These are phyloP conservation scores for Aspergillus sp. DNA, from an alignment of 2,329 filamentous ascomycete species.

Conservation along the genomic window DNA sequence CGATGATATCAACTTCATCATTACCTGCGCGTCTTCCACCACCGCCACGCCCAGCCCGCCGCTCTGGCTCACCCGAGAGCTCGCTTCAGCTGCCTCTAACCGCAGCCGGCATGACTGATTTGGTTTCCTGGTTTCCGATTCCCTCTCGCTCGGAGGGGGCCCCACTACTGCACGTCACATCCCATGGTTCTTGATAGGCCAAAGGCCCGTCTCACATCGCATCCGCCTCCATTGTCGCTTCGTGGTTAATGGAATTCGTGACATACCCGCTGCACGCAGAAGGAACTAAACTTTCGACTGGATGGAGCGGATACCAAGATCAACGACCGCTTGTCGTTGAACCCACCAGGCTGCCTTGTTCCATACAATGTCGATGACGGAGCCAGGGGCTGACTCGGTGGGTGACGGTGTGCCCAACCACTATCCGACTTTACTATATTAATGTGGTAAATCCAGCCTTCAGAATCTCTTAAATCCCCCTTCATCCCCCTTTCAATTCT, in stretches of 20 bases:
- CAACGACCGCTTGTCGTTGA: background rate
- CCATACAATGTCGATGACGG: slow-evolving; percentile 18
- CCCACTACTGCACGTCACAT: background rate
- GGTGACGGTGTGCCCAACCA: slow-evolving; percentile 5
- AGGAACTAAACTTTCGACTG: slow-evolving; percentile 6
- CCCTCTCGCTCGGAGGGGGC: background rate
- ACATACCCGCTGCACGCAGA: background rate
- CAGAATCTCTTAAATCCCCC: background rate
- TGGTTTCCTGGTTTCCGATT: background rate
- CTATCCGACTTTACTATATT: slow-evolving; percentile 13
- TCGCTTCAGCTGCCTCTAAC: background rate
- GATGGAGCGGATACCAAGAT: slow-evolving; percentile 7
- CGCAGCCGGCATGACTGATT: background rate
- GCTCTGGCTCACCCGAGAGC: background rate
- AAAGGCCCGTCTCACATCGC: background rate
- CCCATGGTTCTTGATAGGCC: background rate
- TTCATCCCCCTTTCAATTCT: background rate
- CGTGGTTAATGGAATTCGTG: background rate
- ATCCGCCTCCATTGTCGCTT: background rate
- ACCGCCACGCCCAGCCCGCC: background rate
- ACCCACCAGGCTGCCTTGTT: slow-evolving; percentile 9
- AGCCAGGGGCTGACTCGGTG: slow-evolving; percentile 17
- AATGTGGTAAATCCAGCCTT: slow-evolving; percentile 8
- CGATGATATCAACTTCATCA: background rate
- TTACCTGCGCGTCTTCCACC: background rate